These are phyloP conservation scores for Ensete ventricosum DNA, from an alignment of 176 grass and related monocot species.

Conservation along the genomic window DNA sequence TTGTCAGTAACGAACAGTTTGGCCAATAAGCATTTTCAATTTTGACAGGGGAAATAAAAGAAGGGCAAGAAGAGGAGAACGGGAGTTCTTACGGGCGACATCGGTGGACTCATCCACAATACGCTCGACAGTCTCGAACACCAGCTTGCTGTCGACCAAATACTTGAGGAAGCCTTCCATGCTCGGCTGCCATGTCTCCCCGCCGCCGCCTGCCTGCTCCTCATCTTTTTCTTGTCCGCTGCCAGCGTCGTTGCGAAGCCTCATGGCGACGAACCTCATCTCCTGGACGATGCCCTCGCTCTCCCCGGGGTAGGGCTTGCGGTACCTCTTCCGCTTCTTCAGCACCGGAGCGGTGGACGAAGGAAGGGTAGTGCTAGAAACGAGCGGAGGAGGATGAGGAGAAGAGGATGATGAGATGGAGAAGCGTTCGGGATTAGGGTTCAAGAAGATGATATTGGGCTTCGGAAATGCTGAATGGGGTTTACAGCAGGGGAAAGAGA, in stretches of 20 bases:
- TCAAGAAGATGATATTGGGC: neutral
- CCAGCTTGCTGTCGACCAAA: slow-evolving; percentile 82
- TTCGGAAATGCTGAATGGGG: neutral
- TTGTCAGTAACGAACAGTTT: neutral
- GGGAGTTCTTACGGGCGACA: slow-evolving; percentile 55
- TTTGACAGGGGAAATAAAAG: neutral
- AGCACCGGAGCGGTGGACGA: slow-evolving; percentile 10
- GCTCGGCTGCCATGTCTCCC: slow-evolving; percentile 53
- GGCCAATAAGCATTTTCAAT: too few relatives aligned
- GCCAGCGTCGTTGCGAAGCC: slow-evolving; percentile 34
- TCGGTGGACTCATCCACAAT: slow-evolving; percentile 73
- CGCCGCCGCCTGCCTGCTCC: neutral
- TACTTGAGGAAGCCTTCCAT: slow-evolving; percentile 70
- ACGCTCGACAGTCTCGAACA: slow-evolving; percentile 79
- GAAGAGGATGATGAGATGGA: slow-evolving; percentile 17
- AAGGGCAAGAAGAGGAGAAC: neutral
- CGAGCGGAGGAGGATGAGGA: slow-evolving; percentile 18
- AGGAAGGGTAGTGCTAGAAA: neutral
- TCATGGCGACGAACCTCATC: slow-evolving; percentile 98
- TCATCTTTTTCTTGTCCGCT: neutral
- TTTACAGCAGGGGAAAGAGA: neutral
- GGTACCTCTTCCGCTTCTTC: slow-evolving; percentile 34
- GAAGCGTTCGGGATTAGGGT: slow-evolving; percentile 18
- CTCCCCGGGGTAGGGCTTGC: slow-evolving; percentile 56
- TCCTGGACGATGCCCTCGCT: slow-evolving; percentile 70